Evolutionary conservation across 495 filamentous ascomycete genomes (phyloP).

Genomic region (Apiosordaria backusii): DNA sequence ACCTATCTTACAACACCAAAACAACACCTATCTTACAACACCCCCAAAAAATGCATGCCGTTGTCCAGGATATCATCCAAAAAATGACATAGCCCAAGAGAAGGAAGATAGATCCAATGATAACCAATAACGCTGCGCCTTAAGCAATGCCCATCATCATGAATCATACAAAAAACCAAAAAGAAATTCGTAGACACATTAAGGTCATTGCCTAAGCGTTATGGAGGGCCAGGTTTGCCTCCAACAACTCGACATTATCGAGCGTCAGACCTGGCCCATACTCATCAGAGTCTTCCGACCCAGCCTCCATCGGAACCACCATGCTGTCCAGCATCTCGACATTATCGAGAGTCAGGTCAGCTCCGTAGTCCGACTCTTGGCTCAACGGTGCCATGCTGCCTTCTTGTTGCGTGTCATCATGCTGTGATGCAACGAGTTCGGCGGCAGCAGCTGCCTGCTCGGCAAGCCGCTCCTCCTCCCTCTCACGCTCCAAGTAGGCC

Average conservation of each 20-base stretch:
- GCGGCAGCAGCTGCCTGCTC: not conserved
- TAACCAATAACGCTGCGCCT: not conserved
- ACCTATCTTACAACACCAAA: not conserved
- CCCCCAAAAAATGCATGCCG: not conserved
- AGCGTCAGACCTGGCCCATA: not conserved
- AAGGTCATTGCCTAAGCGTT: not conserved
- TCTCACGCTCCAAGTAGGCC: slow-evolving; percentile 5
- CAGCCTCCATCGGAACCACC: not conserved
- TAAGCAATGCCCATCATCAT: not conserved
- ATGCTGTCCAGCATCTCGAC: not conserved
- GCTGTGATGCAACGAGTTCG: not conserved
- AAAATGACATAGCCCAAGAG: not conserved
- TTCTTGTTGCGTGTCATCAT: not conserved
- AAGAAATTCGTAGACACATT: not conserved
- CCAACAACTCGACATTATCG: not conserved
- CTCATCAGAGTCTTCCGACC: not conserved
- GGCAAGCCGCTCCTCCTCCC: slow-evolving; percentile 13
- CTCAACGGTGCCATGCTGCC: not conserved
- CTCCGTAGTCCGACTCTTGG: not conserved
- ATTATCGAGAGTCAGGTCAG: not conserved
- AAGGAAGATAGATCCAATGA: not conserved
- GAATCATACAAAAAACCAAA: not conserved
- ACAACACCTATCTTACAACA: not conserved
- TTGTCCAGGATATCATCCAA: not conserved
- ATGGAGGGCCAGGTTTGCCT: not conserved